Evolutionary conservation across 169 alveolate species (phyloP).

Genomic region (Plasmodium ovale): DNA sequence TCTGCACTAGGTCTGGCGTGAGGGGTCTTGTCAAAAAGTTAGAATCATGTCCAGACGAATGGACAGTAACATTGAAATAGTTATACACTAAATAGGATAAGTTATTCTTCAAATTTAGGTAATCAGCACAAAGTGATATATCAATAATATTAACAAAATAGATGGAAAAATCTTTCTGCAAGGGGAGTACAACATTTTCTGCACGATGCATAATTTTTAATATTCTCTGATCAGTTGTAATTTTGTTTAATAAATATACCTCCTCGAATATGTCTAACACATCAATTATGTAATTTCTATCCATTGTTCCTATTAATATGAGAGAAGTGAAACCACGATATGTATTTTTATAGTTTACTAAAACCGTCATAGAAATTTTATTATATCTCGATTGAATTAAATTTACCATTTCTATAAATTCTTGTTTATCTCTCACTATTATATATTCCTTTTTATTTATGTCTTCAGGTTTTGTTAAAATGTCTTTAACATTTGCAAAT

Average conservation of each 20-base stretch:
- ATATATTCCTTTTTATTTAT: conserved; percentile 44
- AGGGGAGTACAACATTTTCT: conserved; percentile 92
- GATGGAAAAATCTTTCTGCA: conserved; percentile 96
- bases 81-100: conserved; percentile 85
- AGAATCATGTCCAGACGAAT: conserved; percentile 89
- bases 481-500: conserved; percentile 13
- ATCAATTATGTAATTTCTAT: conserved; percentile 93
- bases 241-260: conserved; percentile 87
- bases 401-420: conserved; percentile 72
- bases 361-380: conserved; percentile 77
- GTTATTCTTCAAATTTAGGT: conserved; percentile 86
- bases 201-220: conserved; percentile 97
- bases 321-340: conserved; percentile 94
- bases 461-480: conserved; percentile 5
- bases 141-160: conserved; percentile 96
- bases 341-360: conserved; percentile 77
- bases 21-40: conserved; percentile 94
- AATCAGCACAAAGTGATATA: conserved; percentile 94
- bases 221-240: conserved; percentile 94
- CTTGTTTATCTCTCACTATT: conserved; percentile 30
- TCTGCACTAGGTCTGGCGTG: conserved; percentile 86
- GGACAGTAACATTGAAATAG: conserved; percentile 89
- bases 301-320: conserved; percentile 93
- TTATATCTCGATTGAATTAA: conserved; percentile 13
- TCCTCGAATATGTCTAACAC: conserved; percentile 88